These are phyloP conservation scores for Diaporthe helianthi DNA, from an alignment of 2,329 filamentous ascomycete genomes.

Conservation along the genomic window DNA sequence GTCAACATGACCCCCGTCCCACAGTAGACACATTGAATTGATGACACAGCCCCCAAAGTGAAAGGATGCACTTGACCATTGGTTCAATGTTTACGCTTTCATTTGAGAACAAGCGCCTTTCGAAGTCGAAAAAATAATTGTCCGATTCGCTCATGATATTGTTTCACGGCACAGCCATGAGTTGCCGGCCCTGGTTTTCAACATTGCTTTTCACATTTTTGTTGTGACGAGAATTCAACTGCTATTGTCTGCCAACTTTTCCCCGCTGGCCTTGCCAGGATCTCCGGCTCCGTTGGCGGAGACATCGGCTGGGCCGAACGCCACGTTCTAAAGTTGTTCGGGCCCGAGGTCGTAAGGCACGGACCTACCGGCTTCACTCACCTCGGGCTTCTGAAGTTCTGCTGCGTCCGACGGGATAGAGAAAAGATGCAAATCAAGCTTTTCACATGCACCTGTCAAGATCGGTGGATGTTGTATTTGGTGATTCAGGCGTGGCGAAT, in stretches of 20 bases:
- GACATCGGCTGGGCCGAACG: background rate
- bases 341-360: background rate
- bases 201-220: background rate
- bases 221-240: background rate
- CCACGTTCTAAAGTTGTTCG: background rate
- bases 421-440: background rate
- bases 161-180: background rate
- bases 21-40: background rate
- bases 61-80: background rate
- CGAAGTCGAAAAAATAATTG: background rate
- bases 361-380: background rate
- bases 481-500: background rate
- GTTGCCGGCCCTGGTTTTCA: too few species aligned
- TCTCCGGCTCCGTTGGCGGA: constrained; percentile 4
- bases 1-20: constrained; percentile 8
- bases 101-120: background rate
- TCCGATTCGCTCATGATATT: background rate
- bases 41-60: constrained; percentile 21
- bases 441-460: background rate
- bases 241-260: background rate
- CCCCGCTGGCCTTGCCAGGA: background rate
- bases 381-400: background rate
- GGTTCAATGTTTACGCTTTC: background rate
- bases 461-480: background rate
- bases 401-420: background rate